Evolutionary conservation across 179 eudicot genomes (phyloP).

Genomic region (Spinacia oleracea): DNA sequence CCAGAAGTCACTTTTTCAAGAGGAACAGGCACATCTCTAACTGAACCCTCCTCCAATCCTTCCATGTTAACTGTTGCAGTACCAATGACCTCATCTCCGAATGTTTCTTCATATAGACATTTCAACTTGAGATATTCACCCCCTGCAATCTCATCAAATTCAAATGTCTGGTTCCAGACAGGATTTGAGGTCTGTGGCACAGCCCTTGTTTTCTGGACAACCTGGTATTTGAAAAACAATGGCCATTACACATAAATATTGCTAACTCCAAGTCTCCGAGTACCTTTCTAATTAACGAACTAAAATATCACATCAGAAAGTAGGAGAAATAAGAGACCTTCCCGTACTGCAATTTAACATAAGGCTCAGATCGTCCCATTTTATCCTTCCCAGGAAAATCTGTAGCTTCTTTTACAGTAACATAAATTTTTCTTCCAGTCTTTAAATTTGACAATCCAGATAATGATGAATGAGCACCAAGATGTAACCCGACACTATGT

Average conservation of each 20-base stretch:
- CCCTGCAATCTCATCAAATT: constrained; percentile 86
- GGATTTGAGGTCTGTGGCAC: constrained; percentile 52
- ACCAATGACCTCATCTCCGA: constrained; percentile 82
- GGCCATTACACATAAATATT: neutral
- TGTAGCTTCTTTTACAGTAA: constrained; percentile 77
- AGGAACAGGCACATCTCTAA: constrained; percentile 76
- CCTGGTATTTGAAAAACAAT: constrained; percentile 37
- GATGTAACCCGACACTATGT: constrained; percentile 43
- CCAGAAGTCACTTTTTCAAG: constrained; percentile 93
- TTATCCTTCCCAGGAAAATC: constrained; percentile 68
- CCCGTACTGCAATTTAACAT: constrained; percentile 89
- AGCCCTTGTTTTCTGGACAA: constrained; percentile 56
- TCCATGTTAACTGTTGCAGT: constrained; percentile 87
- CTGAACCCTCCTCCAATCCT: constrained; percentile 71
- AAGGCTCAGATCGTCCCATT: constrained; percentile 67
- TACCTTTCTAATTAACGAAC: neutral
- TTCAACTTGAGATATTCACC: constrained; percentile 85
- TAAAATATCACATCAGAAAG: neutral
- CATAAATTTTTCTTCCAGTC: constrained; percentile 78
- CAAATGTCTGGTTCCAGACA: constrained; percentile 81
- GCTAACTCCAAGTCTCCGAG: neutral
- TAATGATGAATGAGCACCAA: constrained; percentile 48
- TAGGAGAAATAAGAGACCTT: constrained; percentile 49
- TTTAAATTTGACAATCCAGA: constrained; percentile 50
- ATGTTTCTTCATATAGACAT: constrained; percentile 73